Base-by-base conservation (phyloP, 179 eudicot species). In the Camellia oleifera region DNA sequence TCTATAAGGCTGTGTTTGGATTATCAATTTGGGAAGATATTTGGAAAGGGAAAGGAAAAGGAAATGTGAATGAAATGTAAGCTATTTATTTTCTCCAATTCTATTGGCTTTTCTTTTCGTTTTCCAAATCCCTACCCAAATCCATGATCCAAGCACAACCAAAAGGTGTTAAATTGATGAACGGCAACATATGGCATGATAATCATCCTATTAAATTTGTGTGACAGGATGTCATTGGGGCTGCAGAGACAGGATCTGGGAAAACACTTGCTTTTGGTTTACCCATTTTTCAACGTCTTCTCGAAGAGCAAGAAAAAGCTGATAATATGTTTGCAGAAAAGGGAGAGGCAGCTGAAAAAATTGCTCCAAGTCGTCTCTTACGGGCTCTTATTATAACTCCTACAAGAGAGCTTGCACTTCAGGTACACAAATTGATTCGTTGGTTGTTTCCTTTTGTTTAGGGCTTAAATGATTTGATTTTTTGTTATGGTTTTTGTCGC, bases 191-290 rank as follows among this genome's bases (percentile, higher is more conserved):
- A 67, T 40, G 72, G 52, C 42, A 64, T 68, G 52, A 61, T 76
- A 42, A 42, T 78, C 54, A 82, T 64, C 12, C 12, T 32, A 17
- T 9, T 79, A 26, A 32, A 13, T 75, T 57, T 84, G 53, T 72
- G 58, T 80, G 78, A 69, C 86, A 96, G 99, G 99, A 96, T 89
- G 96, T 94, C 56, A 86, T 96, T 78, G 99, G 99, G 81, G 99
- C 99, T 80, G 99, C 99, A 66, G 99, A 94, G 86, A 96, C 99
- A 67, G 99, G 99, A 42, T 96, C 99, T 70, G 99, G 99, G 70
- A 96, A 96, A 84, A 96, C 99, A 50, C 96, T 96, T 82, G 99
- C 98, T 70, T 96, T 96, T 94, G 99, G 99, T 75, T 85, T 96
- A 83, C 98, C 99, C 18, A 96, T 96, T 81, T 81, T 96, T 74